phyloP scores from a whole-genome alignment of 768 basidiomycete species.

The Leccinum sublutescens region DNA sequence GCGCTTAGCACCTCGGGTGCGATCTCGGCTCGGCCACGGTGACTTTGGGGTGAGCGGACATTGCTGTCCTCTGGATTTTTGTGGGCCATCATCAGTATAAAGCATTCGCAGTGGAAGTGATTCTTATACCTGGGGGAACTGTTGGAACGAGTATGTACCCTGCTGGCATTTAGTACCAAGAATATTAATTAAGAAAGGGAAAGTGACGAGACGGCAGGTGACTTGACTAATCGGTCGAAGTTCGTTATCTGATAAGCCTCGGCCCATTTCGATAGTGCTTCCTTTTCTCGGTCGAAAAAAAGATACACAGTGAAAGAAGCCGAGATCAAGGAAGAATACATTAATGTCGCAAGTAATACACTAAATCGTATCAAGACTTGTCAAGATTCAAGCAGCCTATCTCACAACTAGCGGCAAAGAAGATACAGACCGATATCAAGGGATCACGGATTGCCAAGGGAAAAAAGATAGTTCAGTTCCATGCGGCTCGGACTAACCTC shows the following conservation, averaged over 20 bases:
- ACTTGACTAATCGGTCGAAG: neutral
- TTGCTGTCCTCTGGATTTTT: slow-evolving; percentile 4
- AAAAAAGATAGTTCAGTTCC: neutral
- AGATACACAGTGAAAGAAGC: neutral
- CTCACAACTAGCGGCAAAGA: neutral
- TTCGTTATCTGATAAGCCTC: slow-evolving; percentile 14
- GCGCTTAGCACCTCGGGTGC: neutral
- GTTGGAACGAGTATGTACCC: slow-evolving; percentile 19
- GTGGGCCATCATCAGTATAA: slow-evolving; percentile 2
- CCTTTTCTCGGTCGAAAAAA: neutral
- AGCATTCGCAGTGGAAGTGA: too few species aligned
- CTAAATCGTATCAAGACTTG: neutral
- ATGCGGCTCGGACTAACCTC: neutral
- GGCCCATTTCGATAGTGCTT: neutral
- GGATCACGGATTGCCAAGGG: neutral
- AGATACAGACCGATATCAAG: neutral
- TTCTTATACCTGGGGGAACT: slow-evolving; percentile 13
- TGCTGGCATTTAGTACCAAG: slow-evolving; percentile 12
- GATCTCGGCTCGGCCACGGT: neutral
- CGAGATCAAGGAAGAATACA: neutral
- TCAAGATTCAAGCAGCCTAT: neutral
- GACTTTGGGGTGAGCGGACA: neutral
- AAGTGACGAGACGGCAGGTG: neutral
- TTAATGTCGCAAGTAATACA: neutral
- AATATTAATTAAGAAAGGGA: neutral